Conservation (phyloP, 331 rosid species). For the Acacia pycnantha region DNA sequence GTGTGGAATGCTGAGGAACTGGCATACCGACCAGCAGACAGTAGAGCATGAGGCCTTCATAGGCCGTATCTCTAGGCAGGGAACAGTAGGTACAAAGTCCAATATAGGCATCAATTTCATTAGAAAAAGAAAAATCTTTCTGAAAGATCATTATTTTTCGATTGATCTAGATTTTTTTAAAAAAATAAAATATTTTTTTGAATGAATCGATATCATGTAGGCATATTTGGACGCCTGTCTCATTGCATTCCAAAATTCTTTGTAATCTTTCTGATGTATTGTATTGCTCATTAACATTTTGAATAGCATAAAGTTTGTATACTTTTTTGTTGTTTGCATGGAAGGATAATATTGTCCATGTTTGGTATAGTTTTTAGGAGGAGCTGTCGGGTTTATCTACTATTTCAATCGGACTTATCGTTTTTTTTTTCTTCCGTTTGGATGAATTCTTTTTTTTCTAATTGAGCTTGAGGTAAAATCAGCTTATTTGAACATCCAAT, state of each 20-base stretch:
- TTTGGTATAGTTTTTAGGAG: too few species aligned
- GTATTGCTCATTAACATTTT: background rate
- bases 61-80: slow-evolving; percentile 26
- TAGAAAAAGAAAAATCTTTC: background rate
- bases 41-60: slow-evolving; percentile 13
- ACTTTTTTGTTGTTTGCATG: background rate
- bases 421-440: too few species aligned
- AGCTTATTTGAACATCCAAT: too few species aligned
- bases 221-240: background rate
- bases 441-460: too few species aligned
- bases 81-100: slow-evolving; percentile 19
- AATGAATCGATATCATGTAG: background rate
- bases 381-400: too few species aligned
- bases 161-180: background rate
- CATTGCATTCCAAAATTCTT: background rate
- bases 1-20: slow-evolving; percentile 54
- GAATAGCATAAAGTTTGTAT: background rate
- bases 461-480: too few species aligned
- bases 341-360: too few species aligned
- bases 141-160: background rate
- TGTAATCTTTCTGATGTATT: background rate
- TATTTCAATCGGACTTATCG: too few species aligned
- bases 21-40: slow-evolving; percentile 28
- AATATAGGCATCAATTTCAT: background rate
- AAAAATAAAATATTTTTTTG: background rate